phyloP scores from a whole-genome alignment of 2,329 filamentous ascomycete species.

The Trichoderma harzianum region DNA sequence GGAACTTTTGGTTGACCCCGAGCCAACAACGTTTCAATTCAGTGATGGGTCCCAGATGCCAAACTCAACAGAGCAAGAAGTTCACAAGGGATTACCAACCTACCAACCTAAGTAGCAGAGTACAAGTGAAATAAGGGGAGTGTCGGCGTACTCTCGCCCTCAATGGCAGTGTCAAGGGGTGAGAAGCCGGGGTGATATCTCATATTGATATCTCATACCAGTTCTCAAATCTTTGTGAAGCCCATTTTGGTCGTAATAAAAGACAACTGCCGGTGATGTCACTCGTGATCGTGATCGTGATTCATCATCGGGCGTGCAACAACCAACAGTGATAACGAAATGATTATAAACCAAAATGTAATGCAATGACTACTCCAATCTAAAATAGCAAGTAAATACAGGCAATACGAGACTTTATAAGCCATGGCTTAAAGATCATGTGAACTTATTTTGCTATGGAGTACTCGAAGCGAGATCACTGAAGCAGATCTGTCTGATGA shows the following conservation, averaged over 20 bases:
- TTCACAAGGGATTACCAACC: not conserved
- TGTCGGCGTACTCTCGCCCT: not conserved
- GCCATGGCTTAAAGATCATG: not conserved
- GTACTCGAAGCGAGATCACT: not conserved
- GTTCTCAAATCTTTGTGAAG: not conserved
- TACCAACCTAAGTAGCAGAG: not conserved
- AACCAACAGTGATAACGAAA: not conserved
- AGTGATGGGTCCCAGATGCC: not conserved
- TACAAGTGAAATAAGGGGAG: not conserved
- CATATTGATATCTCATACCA: not conserved
- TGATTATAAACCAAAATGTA: not conserved
- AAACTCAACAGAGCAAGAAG: not conserved
- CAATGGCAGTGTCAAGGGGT: not conserved
- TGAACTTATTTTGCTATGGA: not conserved
- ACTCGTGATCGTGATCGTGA: not conserved
- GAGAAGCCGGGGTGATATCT: not conserved
- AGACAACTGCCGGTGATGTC: not conserved
- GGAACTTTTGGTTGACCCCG: not conserved
- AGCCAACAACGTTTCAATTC: not conserved
- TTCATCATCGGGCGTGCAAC: not conserved
- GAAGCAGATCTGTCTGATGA: not conserved
- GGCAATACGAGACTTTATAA: not conserved
- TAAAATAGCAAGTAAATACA: not conserved
- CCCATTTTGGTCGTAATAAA: not conserved
- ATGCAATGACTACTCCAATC: not conserved